Evolutionary conservation across 495 filamentous ascomycete species (phyloP), one percentile per base, ranked within the genome.

Genomic region (Glonium stellatum): DNA sequence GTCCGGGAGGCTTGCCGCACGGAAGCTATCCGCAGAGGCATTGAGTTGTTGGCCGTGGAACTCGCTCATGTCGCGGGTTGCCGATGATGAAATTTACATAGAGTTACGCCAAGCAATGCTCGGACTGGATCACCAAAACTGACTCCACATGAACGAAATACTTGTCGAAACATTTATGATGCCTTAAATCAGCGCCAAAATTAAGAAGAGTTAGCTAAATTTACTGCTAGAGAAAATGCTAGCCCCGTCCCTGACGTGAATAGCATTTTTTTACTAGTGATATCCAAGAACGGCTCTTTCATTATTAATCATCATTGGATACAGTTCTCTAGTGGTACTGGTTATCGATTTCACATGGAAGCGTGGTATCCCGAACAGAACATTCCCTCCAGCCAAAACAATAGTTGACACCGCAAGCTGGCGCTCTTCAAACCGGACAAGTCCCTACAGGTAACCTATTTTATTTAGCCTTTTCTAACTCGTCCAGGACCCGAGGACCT

Each of bases 401-500:
- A 31, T 3, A 55, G 21, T 21, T 18, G 52, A 55, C 23, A 18
- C 31, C 22, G n/a, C 8, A 18, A 55, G 39, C 0, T 37, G 13
- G 10, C 39, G 52, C 36, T 18, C 23, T 37, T 55, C 36, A 42
- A 37, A 55, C 23, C 19, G 25, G 19, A 55, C 31, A 21, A 53
- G 55, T 55, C 37, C 51, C 59, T 34, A 55, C 35, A 10, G 47
- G 44, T 21, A 19, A 19, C 35, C 27, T 13, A 13, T 47, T 46
- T 3, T 21, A 23, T 22, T 51, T 60, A 67, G 37, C 61, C 54
- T 42, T 39, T 54, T 35, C 58, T 57, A 58, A 56, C 60, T 27
- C 65, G 61, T 47, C 61, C 61, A 31, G 65, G 64, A n/a, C 65
- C 65, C n/a, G 65, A 64, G 19, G 65, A 67, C 64, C 64, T 66